Conservation (phyloP, 805 yeast genomes). For the Cyberlindnera misumaiensis region DNA sequence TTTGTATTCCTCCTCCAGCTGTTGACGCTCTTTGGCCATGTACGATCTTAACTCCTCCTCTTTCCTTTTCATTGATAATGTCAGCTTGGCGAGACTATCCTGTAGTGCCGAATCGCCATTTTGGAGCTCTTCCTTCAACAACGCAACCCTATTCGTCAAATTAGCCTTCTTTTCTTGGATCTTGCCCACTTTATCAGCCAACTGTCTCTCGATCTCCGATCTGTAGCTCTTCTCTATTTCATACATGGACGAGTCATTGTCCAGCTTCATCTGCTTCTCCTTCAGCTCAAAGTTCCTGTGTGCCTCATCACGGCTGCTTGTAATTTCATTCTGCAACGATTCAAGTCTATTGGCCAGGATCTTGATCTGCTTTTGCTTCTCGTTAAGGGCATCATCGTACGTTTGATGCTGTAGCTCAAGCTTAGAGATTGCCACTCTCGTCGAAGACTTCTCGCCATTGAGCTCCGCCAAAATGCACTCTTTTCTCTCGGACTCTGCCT, state of each 20-base stretch:
- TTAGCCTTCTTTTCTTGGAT: slow-evolving; percentile 26
- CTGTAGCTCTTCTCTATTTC: slow-evolving; percentile 28
- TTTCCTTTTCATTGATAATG: slow-evolving; percentile 20
- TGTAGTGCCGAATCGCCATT: slow-evolving; percentile 17
- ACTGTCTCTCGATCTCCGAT: slow-evolving; percentile 31
- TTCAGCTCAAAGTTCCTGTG: slow-evolving; percentile 26
- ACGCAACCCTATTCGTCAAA: slow-evolving; percentile 25
- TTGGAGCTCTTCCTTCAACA: slow-evolving; percentile 20
- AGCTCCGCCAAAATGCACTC: slow-evolving; percentile 17
- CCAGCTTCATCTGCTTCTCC: slow-evolving; percentile 26
- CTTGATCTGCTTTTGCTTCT: slow-evolving; percentile 18
- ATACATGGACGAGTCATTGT: slow-evolving; percentile 31
- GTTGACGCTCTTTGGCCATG: slow-evolving; percentile 14
- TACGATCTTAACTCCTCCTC: slow-evolving; percentile 20
- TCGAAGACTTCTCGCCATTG: slow-evolving; percentile 21
- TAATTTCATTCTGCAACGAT: slow-evolving; percentile 24
- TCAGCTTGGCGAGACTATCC: slow-evolving; percentile 14
- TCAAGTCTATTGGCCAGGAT: slow-evolving; percentile 26
- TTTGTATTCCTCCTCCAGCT: slow-evolving; percentile 5
- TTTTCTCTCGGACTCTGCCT: slow-evolving; percentile 9
- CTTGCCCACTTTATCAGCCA: slow-evolving; percentile 28
- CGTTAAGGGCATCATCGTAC: slow-evolving; percentile 19
- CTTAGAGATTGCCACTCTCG: slow-evolving; percentile 32
- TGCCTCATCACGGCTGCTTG: slow-evolving; percentile 18
- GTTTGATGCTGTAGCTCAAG: slow-evolving; percentile 31